Evolutionary conservation across 768 basidiomycete species (phyloP).

Genomic region (Suillus subalutaceus): DNA sequence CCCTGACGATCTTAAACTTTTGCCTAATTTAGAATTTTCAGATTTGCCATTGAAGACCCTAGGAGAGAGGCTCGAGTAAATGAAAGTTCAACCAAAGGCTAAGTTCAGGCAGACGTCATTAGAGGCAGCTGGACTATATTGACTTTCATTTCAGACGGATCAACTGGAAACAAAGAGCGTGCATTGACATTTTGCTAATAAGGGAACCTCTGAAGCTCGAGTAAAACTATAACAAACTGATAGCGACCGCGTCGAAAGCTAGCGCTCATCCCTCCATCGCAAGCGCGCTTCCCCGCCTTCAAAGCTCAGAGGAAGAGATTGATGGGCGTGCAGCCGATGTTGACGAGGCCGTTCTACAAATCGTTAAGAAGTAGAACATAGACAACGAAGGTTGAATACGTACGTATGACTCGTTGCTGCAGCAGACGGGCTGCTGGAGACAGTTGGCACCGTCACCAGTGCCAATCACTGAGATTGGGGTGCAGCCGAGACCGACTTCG

Average conservation of each 20-base stretch:
- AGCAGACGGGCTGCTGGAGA: constrained; percentile 31
- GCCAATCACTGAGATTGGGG: constrained; percentile 24
- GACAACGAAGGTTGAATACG: constrained; percentile 9
- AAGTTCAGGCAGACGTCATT: background rate
- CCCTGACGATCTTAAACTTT: background rate
- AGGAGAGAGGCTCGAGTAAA: background rate
- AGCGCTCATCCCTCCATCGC: background rate
- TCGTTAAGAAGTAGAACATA: background rate
- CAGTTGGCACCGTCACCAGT: constrained; percentile 23
- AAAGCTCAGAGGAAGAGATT: background rate
- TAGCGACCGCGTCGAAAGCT: background rate
- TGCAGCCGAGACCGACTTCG: constrained; percentile 27
- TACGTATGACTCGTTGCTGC: constrained; percentile 22
- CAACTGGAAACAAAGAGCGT: background rate
- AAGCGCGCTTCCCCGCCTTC: background rate
- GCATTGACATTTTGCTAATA: background rate
- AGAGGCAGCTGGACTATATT: background rate
- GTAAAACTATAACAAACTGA: constrained; percentile 5
- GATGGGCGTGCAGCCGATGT: constrained; percentile 14
- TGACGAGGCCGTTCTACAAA: constrained; percentile 12
- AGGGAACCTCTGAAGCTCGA: background rate
- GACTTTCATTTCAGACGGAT: background rate
- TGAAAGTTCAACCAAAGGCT: background rate
- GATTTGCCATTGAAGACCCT: background rate
- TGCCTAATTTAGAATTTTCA: background rate